These are phyloP conservation scores for Jackrogersella minutella DNA, from an alignment of 495 filamentous ascomycete genomes.

Conservation along the genomic window DNA sequence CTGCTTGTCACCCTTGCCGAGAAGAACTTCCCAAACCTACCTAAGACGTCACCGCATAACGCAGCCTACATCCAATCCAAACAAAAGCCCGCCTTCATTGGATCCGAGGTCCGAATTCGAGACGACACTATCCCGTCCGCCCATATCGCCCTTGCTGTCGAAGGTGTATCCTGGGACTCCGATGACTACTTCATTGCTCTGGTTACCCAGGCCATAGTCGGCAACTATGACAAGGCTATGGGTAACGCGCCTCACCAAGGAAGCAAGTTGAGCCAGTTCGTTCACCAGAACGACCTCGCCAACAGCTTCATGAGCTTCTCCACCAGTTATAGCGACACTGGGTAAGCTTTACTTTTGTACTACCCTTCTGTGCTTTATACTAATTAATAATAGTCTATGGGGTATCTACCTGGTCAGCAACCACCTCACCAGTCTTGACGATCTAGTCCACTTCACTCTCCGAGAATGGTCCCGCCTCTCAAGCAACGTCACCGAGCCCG, in stretches of 20 bases:
- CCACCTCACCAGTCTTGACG: slow-evolving; percentile 84
- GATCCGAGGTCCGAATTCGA: slow-evolving; percentile 91
- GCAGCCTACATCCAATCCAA: slow-evolving; percentile 79
- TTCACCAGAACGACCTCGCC: slow-evolving; percentile 91
- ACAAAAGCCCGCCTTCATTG: slow-evolving; percentile 89
- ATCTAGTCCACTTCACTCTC: slow-evolving; percentile 96
- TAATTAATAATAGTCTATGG: slow-evolving; percentile 75
- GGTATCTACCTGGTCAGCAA: slow-evolving; percentile 98
- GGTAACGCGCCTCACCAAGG: slow-evolving; percentile 95
- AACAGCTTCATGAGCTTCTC: slow-evolving; percentile 99
- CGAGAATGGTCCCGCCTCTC: slow-evolving; percentile 97
- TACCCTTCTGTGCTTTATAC: not conserved
- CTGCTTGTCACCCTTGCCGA: slow-evolving; percentile 95
- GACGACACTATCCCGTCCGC: slow-evolving; percentile 96
- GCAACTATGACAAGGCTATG: slow-evolving; percentile 99
- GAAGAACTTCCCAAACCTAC: slow-evolving; percentile 86
- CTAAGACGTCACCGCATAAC: slow-evolving; percentile 73
- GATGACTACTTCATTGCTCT: slow-evolving; percentile 98
- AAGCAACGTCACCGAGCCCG: slow-evolving; percentile 82
- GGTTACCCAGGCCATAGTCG: slow-evolving; percentile 97
- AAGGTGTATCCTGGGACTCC: slow-evolving; percentile 99
- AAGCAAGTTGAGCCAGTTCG: slow-evolving; percentile 93
- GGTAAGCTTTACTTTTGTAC: slow-evolving; percentile 64
- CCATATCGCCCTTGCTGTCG: slow-evolving; percentile 97
- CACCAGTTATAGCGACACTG: slow-evolving; percentile 98